Conservation (phyloP, 148 eudicot species). For the Linanthus parryae region DNA sequence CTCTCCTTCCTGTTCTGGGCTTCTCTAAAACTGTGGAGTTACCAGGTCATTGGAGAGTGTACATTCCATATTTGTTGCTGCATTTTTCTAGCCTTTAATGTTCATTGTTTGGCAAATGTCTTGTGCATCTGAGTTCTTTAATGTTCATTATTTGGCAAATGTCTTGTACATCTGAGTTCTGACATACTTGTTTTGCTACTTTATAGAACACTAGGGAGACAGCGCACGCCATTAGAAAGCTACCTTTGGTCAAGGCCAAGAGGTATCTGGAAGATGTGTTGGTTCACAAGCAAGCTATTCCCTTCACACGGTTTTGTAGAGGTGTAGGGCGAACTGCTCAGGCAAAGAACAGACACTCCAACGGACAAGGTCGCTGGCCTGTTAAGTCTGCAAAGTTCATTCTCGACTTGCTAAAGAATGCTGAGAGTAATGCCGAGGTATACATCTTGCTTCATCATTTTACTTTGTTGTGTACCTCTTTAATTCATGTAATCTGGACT, state of each 20-base stretch:
- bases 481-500: too few relatives aligned
- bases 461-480: not conserved
- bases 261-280: conserved; percentile 58
- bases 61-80: too few relatives aligned
- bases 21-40: too few relatives aligned
- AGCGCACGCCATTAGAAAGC: conserved; percentile 52
- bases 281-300: conserved; percentile 65
- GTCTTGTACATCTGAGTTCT: not conserved
- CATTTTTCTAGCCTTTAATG: too few relatives aligned
- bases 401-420: conserved; percentile 47
- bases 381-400: conserved; percentile 49
- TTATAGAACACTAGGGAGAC: conserved; percentile 60
- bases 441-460: not conserved
- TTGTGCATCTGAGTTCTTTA: too few relatives aligned
- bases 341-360: conserved; percentile 45
- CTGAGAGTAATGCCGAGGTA: conserved; percentile 60
- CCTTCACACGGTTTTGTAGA: conserved; percentile 64
- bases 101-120: too few relatives aligned
- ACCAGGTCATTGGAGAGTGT: too few relatives aligned
- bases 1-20: too few relatives aligned
- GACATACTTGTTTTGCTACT: not conserved
- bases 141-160: not conserved
- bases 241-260: conserved; percentile 49
- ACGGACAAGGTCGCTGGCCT: conserved; percentile 33
- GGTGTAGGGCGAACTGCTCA: conserved; percentile 73